phyloP scores from a whole-genome alignment of 495 filamentous ascomycete genomes.

The Penicillium taxi region DNA sequence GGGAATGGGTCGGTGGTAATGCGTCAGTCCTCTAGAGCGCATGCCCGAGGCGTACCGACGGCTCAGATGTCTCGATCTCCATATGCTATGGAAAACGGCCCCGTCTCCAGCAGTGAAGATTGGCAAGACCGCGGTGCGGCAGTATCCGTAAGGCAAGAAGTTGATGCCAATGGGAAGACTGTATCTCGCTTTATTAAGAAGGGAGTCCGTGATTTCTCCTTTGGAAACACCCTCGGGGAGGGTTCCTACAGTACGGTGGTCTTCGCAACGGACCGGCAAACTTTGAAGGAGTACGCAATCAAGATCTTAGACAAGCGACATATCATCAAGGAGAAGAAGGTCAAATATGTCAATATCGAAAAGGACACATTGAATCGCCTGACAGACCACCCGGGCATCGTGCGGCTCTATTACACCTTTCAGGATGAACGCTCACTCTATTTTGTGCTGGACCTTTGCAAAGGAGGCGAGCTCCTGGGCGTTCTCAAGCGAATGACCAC shows the following conservation, averaged over 20 bases:
- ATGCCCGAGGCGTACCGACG: slow-evolving; percentile 39
- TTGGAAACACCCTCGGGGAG: slow-evolving; percentile 86
- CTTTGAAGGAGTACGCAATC: slow-evolving; percentile 92
- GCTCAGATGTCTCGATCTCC: slow-evolving; percentile 49
- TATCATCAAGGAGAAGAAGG: slow-evolving; percentile 99
- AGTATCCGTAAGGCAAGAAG: slow-evolving; percentile 65
- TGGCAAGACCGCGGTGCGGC: slow-evolving; percentile 94
- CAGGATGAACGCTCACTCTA: slow-evolving; percentile 94
- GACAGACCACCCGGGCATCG: slow-evolving; percentile 93
- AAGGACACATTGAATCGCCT: slow-evolving; percentile 95
- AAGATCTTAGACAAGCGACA: slow-evolving; percentile 98
- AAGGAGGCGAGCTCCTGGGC: slow-evolving; percentile 84
- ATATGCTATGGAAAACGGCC: slow-evolving; percentile 58
- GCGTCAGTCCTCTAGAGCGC: slow-evolving; percentile 37
- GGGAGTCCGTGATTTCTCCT: slow-evolving; percentile 93
- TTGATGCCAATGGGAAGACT: slow-evolving; percentile 74
- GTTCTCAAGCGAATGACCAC: slow-evolving; percentile 88
- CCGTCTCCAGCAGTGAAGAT: slow-evolving; percentile 69
- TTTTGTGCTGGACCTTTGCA: slow-evolving; percentile 92
- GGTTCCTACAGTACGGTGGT: slow-evolving; percentile 98
- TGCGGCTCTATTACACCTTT: slow-evolving; percentile 97
- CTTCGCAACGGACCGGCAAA: slow-evolving; percentile 90
- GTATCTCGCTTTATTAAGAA: slow-evolving; percentile 85
- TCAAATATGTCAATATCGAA: slow-evolving; percentile 99
- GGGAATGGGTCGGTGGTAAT: slow-evolving; percentile 50